Base-by-base conservation (phyloP, 129 eudicot genomes). In the Gnaphalium uliginosum region DNA sequence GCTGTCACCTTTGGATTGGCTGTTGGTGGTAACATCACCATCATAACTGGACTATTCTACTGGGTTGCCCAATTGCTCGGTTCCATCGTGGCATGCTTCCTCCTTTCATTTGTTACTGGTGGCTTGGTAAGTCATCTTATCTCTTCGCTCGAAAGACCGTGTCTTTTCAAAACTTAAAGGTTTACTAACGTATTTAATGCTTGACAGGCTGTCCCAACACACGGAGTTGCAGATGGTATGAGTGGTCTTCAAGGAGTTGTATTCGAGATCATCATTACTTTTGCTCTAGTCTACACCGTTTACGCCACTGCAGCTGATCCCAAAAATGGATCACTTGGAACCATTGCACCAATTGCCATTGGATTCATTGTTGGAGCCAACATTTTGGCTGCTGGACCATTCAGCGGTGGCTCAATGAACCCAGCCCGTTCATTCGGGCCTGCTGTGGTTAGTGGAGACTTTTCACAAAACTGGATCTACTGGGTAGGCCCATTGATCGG, bases 401-500 rank as follows among this genome's bases (percentile, higher is more conserved):
- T 89, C 57, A 73, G 86, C 17, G 96, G 92, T 19, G 96, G 89
- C 6, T 89, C 96, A 14, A 89, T 89, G 96, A 89, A 89, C 88
- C 96, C 92, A 0, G 87, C 91, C 23, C 83, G 89, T 19, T 86
- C 96, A 2, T 89, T 87, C 9, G 96, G 96, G 0, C 92, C 96
- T 0, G 96, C 96, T 24, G 83, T 89, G 4, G 92, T 79, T 8
- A 78, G 86, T 26, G 84, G 89, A 33, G 83, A 82, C 37, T 89
- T 85, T 69, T 68, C 89, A 0, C 73, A 81, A 13, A 73, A 54
- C 61, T 86, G 92, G 92, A 81, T 89, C 37, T 89, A 89, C 82
- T 86, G 91, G 91, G 83, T 83, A 0, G 96, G 96, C 7, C 96
- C 96, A 27, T 85, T 89, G 71, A 83, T 89, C 9, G 96, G 96